Base-by-base conservation (phyloP, 2,329 filamentous ascomycete species). In the Fusarium succisae region DNA sequence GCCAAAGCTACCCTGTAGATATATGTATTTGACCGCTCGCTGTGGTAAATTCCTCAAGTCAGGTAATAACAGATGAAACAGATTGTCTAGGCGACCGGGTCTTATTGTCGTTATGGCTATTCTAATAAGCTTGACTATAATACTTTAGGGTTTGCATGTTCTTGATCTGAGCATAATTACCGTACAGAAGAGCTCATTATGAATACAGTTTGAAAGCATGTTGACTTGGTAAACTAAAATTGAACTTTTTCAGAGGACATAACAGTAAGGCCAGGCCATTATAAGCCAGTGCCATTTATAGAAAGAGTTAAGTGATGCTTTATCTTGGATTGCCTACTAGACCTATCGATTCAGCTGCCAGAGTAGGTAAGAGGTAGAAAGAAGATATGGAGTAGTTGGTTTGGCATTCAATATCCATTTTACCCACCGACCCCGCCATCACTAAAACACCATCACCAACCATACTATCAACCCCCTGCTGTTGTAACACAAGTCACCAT, bases 381-480 rank as follows among this genome's bases (percentile, higher is more conserved):
- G 32, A 35, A 15, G 28, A 26, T 32, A 24, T 35, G 32, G 32
- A n/a, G n/a, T 26, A 37, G 12, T n/a, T 35, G n/a, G n/a, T 51
- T 35, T 51, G n/a, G 30, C 58, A 17, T 60, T 28, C 28, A 39
- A 37, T 18, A 53, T 54, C 47, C 24, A 53, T 54, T 53, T 63
- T 59, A 53, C 55, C 53, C 39, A 26, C 22, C 44, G 63, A 69
- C 75, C 71, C 75, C 74, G 60, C 66, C 63, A 73, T 60, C 44
- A 65, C 35, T 54, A 51, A 69, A 64, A 45, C 61, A 67, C 38
- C 45, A 66, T 14, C 62, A 35, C 32, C 32, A 35, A 35, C 32
- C 32, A 35, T 35, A 69, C 37, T 20, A 43, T 55, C 56, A 35
- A 60, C 17, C 58, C 28, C 50, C 20, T 55, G 51, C 11, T 30